Evolutionary conservation across 768 basidiomycete species (phyloP), one percentile per base, ranked within the genome.

Genomic region (Trametes cingulata): DNA sequence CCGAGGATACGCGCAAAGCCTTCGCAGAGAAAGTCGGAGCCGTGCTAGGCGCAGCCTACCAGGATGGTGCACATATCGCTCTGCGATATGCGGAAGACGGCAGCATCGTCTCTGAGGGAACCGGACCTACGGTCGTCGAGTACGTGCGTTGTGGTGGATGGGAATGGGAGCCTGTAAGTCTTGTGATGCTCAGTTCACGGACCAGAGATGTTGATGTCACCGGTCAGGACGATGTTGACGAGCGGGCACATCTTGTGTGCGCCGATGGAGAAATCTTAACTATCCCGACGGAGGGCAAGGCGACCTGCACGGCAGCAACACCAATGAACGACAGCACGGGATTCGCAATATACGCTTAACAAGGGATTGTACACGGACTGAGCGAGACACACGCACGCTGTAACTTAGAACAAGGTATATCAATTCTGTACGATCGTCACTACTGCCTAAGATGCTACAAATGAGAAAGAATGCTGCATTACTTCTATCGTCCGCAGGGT

Each of bases 131-230:
- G 0, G 82, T 92, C 4, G 85, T 93, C 0, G 95, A 97, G 72
- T 90, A 90, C 66, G 79, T 87, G 51, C 81, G 93, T 24, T 89
- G 86, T 65, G 83, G 82, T 15, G 87, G 87, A 7, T 95, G 93
- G 87, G 86, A 90, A 65, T 97, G 95, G 95, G 77, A 77, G 41
- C 95, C 94, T 19, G 92, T 93, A 68, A 68, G 85, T 76, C 12
- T 2, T 7, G 13, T 5, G n/a, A n/a, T n/a, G n/a, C n/a, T n/a
- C n/a, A n/a, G n/a, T n/a, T n/a, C n/a, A n/a, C n/a, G n/a, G n/a
- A n/a, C n/a, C n/a, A n/a, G n/a, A n/a, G n/a, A n/a, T n/a, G n/a
- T n/a, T n/a, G n/a, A n/a, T n/a, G n/a, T n/a, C n/a, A n/a, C n/a
- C n/a, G n/a, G n/a, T n/a, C n/a, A 94, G 90, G 82, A 86, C 62